phyloP scores from a whole-genome alignment of 257 asterid genomes.

The Gardenia jasminoides region DNA sequence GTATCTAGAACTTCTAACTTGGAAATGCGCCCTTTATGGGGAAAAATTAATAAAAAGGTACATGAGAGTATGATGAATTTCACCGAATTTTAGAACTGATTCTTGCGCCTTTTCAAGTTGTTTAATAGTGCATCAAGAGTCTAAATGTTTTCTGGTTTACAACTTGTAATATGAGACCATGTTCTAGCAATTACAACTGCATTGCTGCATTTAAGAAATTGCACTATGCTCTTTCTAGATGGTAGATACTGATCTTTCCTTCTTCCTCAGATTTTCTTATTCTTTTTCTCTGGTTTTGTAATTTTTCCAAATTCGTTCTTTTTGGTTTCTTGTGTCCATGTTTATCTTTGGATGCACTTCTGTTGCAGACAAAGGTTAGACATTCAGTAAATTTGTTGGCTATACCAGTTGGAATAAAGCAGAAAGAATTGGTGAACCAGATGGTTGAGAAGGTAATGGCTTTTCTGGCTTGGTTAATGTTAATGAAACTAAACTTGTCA shows the following conservation, averaged over 20 bases:
- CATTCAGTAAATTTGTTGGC: slow-evolving; percentile 55
- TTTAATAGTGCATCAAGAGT: neutral
- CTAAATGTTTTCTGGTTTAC: neutral
- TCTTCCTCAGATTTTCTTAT: neutral
- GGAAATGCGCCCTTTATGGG: slow-evolving; percentile 67
- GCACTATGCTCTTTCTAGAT: neutral
- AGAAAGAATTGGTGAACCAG: slow-evolving; percentile 50
- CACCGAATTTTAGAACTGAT: neutral
- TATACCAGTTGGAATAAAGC: slow-evolving; percentile 76
- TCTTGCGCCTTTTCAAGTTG: neutral
- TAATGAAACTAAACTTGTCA: slow-evolving; percentile 2
- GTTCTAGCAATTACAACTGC: neutral
- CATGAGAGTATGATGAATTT: neutral
- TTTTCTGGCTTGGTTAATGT: slow-evolving; percentile 5
- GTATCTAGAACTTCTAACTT: slow-evolving; percentile 60
- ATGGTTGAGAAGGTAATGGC: slow-evolving; percentile 63
- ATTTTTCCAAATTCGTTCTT: neutral
- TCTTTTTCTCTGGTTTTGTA: neutral
- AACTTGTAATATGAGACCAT: neutral
- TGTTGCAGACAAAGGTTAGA: slow-evolving; percentile 41
- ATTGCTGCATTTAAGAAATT: neutral
- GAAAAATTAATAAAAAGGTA: slow-evolving; percentile 45
- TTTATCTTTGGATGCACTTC: slow-evolving; percentile 17
- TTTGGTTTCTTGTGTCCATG: neutral
- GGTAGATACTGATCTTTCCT: neutral